Percentiles rank a stretch among this genome's conserved stretches.
Evolutionary conservation across 2,329 filamentous ascomycete genomes (phyloP).

Genomic region (Sporothrix sp.): DNA sequence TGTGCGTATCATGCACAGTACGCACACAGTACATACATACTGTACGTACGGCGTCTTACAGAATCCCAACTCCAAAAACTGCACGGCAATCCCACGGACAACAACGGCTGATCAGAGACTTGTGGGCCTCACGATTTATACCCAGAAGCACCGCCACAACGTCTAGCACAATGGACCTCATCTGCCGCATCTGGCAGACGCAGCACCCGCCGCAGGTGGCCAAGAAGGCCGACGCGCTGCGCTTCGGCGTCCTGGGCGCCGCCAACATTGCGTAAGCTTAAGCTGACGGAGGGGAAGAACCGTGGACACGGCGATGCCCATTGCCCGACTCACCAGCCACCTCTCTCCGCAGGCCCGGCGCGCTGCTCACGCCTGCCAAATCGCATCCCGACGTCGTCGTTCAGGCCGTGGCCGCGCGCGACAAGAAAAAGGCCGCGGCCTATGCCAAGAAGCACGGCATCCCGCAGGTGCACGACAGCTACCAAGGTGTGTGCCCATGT

Average conservation of each 20-base stretch:
- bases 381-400: slow-evolving; percentile 45
- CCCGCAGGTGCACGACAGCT: slow-evolving; percentile 37
- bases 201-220: slow-evolving; percentile 7
- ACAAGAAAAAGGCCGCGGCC: slow-evolving; percentile 34
- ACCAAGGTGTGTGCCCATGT: slow-evolving; percentile 32
- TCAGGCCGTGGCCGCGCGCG: slow-evolving; percentile 42
- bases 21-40: not conserved
- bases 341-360: slow-evolving; percentile 20
- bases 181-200: slow-evolving; percentile 13
- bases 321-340: no score
- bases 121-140: no score
- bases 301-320: no score
- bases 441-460: slow-evolving; percentile 44
- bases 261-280: slow-evolving; percentile 28
- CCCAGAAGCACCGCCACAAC: no score
- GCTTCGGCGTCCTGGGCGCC: slow-evolving; percentile 34
- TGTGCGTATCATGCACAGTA: no score
- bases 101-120: no score
- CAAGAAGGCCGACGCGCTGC: slow-evolving; percentile 22
- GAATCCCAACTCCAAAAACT: no score
- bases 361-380: slow-evolving; percentile 39
- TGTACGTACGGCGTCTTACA: no score
- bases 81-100: no score
- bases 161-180: not conserved
- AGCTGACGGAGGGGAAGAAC: no score